Evolutionary conservation across 116 monocot species (phyloP).

Genomic region (Phalaenopsis hybrid): DNA sequence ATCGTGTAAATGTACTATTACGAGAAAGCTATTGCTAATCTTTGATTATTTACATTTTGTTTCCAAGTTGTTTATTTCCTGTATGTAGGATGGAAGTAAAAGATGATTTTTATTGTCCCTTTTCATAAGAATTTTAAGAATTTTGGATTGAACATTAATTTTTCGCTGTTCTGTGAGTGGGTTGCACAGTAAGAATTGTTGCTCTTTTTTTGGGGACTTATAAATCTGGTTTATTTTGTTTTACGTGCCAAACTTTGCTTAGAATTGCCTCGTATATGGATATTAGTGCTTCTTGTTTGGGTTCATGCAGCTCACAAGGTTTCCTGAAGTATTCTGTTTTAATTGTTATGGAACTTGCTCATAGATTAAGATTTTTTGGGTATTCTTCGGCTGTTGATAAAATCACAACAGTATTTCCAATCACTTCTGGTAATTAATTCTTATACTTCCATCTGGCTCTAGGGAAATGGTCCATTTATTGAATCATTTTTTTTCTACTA

Average conservation of each 20-base stretch:
- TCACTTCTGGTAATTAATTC: too few species aligned
- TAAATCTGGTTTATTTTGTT: background rate
- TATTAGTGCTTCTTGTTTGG: background rate
- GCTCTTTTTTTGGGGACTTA: background rate
- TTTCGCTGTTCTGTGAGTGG: background rate
- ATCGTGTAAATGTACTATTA: too few species aligned
- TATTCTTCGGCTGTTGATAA: background rate
- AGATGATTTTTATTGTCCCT: background rate
- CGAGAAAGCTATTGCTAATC: too few species aligned
- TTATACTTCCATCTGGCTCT: too few species aligned
- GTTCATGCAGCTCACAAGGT: background rate
- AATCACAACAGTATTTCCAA: too few species aligned
- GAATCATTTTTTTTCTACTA: background rate
- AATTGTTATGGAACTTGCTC: background rate
- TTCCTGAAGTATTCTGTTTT: background rate
- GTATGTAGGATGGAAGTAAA: background rate
- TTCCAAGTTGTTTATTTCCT: background rate
- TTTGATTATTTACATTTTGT: too few species aligned
- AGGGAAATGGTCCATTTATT: too few species aligned
- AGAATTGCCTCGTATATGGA: background rate
- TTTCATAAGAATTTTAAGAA: background rate
- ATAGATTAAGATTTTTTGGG: background rate
- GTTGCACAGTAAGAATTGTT: background rate
- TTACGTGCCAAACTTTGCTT: background rate
- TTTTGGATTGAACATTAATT: background rate